A percentile compares a stretch with the other conserved stretches of the same genome.
phyloP scores from a whole-genome alignment of 2,329 filamentous ascomycete species.

The Verticillium nonalfalfae region DNA sequence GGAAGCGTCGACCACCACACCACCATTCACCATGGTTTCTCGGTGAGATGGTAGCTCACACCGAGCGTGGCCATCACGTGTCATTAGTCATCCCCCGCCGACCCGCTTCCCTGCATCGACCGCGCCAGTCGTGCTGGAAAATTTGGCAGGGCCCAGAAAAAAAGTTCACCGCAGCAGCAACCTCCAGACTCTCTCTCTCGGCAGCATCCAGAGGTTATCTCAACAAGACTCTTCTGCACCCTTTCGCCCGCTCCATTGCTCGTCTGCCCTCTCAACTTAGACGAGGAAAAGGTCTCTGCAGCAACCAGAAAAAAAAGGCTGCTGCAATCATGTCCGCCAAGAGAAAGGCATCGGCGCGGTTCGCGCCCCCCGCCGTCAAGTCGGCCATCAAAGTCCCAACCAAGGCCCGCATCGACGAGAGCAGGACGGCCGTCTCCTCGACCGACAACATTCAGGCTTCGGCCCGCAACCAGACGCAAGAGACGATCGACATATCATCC shows the following conservation, averaged over 20 bases:
- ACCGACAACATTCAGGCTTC: constrained; percentile 27
- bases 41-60: no score
- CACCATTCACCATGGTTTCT: no score
- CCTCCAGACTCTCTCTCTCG: background rate
- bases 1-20: background rate
- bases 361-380: constrained; percentile 49
- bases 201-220: background rate
- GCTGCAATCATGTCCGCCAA: constrained; percentile 47
- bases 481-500: constrained; percentile 52
- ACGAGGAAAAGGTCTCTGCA: background rate
- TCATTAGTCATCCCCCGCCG: background rate
- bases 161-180: constrained; percentile 2
- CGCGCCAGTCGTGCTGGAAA: background rate
- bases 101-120: background rate
- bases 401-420: constrained; percentile 51
- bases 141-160: constrained; percentile 3
- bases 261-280: background rate
- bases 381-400: constrained; percentile 43
- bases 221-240: background rate
- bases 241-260: background rate
- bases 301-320: background rate
- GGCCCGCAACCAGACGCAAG: constrained; percentile 19
- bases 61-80: background rate
- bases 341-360: constrained; percentile 51
- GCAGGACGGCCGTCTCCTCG: constrained; percentile 45